Percentiles rank a stretch among this genome's conserved stretches.
These are phyloP conservation scores for Melastoma malabathricum DNA, from an alignment of 345 rosid species.

Conservation along the genomic window DNA sequence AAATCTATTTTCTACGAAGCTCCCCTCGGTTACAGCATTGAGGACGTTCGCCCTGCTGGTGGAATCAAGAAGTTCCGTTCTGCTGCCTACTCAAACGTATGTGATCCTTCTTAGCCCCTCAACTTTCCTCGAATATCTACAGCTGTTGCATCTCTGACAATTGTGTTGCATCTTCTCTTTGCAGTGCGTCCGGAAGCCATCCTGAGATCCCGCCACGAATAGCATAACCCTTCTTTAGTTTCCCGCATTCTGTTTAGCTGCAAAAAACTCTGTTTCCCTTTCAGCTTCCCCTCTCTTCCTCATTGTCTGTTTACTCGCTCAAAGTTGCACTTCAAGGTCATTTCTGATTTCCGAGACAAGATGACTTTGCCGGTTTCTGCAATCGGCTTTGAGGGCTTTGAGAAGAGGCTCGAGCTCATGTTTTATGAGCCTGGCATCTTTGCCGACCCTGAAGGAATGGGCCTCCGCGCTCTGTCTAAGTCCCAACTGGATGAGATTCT, in stretches of 20 bases:
- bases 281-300: slow-evolving; percentile 6
- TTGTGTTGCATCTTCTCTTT: slow-evolving; percentile 2
- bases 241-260: slow-evolving; percentile 5
- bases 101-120: not conserved
- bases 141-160: slow-evolving; percentile 1
- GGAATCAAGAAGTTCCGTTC: slow-evolving; percentile 99
- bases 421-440: slow-evolving; percentile 64
- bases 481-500: slow-evolving; percentile 67
- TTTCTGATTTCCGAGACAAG: slow-evolving; percentile 14
- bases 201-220: slow-evolving; percentile 34
- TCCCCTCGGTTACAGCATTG: slow-evolving; percentile 97
- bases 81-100: slow-evolving; percentile 26
- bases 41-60: slow-evolving; percentile 94
- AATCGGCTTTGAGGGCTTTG: slow-evolving; percentile 96
- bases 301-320: slow-evolving; percentile 3
- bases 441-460: slow-evolving; percentile 48
- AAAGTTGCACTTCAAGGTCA: slow-evolving; percentile 13
- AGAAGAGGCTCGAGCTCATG: slow-evolving; percentile 73
- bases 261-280: slow-evolving; percentile 4
- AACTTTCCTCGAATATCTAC: not conserved
- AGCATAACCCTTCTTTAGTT: slow-evolving; percentile 10
- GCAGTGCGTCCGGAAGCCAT: slow-evolving; percentile 83
- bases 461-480: slow-evolving; percentile 58
- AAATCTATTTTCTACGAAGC: slow-evolving; percentile 72
- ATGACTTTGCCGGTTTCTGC: slow-evolving; percentile 58